These are phyloP conservation scores for Xylaria digitata DNA, from an alignment of 2,329 filamentous ascomycete genomes.

Conservation along the genomic window DNA sequence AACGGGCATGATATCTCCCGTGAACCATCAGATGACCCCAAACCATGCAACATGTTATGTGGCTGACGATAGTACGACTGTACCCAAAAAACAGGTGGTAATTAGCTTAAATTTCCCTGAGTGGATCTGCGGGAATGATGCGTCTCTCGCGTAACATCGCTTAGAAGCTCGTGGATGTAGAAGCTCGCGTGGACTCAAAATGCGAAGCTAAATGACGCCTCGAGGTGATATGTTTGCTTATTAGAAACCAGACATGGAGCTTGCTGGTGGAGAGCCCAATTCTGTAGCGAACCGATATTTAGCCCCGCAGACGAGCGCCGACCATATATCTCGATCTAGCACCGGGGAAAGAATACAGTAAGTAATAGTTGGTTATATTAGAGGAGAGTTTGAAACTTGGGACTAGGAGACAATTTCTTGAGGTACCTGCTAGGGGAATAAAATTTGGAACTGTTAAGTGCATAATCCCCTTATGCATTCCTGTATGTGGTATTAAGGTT, in stretches of 20 bases:
- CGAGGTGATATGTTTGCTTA: not conserved
- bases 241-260: not conserved
- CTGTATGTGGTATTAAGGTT: too few species aligned
- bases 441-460: too few species aligned
- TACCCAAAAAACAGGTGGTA: not conserved
- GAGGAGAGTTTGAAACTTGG: too few species aligned
- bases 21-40: not conserved
- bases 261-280: not conserved
- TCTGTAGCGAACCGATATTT: not conserved
- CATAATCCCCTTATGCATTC: too few species aligned
- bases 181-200: not conserved
- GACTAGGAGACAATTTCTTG: too few species aligned
- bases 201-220: not conserved
- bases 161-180: not conserved
- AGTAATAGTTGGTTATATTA: too few species aligned
- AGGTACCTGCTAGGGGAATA: too few species aligned
- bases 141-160: not conserved
- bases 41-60: not conserved
- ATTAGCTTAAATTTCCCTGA: not conserved
- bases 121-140: not conserved
- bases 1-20: not conserved
- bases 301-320: not conserved
- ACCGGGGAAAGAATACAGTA: not conserved
- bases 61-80: too few species aligned
- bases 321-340: not conserved